A percentile compares a stretch with the other conserved stretches of the same genome.
Conservation (phyloP, 306 rosid genomes). For the Cucurbita maxima region DNA sequence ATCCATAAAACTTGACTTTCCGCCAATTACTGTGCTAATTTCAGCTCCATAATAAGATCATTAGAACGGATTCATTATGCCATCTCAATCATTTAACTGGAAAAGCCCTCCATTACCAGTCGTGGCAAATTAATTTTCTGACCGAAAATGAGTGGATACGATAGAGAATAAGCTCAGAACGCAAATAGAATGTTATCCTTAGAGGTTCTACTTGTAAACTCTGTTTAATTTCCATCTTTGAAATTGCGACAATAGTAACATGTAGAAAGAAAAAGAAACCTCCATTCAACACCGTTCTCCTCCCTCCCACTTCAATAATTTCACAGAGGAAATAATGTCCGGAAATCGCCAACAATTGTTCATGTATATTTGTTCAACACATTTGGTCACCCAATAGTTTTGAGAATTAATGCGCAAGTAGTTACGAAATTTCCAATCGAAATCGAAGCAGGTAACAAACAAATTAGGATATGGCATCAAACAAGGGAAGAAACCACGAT, state of each 20-base stretch:
- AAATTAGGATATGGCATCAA: not conserved
- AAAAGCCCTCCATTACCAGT: not conserved
- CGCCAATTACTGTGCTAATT: not conserved
- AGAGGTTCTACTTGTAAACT: not conserved
- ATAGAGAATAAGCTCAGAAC: not conserved
- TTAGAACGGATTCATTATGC: not conserved
- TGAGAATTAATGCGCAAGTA: not conserved
- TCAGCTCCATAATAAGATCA: not conserved
- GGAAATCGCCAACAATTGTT: not conserved
- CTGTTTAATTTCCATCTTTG: not conserved
- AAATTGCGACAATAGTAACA: not conserved
- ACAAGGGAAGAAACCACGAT: not conserved
- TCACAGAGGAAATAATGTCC: not conserved
- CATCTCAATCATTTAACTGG: not conserved
- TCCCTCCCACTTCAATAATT: not conserved
- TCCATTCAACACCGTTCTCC: not conserved
- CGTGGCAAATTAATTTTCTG: not conserved
- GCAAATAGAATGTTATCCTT: not conserved
- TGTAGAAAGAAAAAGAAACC: not conserved
- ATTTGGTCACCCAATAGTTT: not conserved
- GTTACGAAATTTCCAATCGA: not conserved
- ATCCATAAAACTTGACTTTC: not conserved
- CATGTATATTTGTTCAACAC: not conserved
- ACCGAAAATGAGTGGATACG: not conserved
- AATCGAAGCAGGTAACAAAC: not conserved